Evolutionary conservation across 768 basidiomycete genomes (phyloP), one percentile per base, ranked within the genome.

Genomic region (Suillus spraguei): DNA sequence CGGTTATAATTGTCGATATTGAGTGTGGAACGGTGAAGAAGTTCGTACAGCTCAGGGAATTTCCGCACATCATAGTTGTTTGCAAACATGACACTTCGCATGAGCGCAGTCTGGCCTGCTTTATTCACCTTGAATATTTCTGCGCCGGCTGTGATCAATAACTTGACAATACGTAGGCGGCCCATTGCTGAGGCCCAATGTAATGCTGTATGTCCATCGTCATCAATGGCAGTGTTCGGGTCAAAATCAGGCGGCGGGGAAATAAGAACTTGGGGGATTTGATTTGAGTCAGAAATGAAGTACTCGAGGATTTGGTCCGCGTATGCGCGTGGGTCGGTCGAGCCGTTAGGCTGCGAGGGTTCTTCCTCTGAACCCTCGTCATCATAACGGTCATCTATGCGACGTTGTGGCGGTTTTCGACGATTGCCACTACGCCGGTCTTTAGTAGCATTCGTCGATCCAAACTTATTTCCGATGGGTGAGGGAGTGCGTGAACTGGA

Each of bases 101-200:
- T 99, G 49, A 99, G 80, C 1, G 97, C 91, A 16, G 97, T 99
- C 76, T 99, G 97, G 4, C 97, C 97, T 13, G 94, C 87, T 71
- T 91, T 93, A 80, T 99, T 99, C 67, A 96, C 95, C 68, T 92
- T 90, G 82, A 97, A 99, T 67, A 97, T 94, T 73, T 98, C 95
- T 16, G 97, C 97, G 22, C 96, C 95, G 4, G 96, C 92, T 0
- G 94, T 91, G 47, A 99, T 82, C 33, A 99, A 83, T 9, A 98
- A 82, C 74, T 98, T 98, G 69, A 99, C 95, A 65, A 99, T 91
- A 39, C 97, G 89, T 61, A 98, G 89, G 47, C 97, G 91, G 36
- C 97, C 97, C 97, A 99, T 98, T 13, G 97, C 97, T 70, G 94
- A 96, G 4, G 96, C 97, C 97, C 97, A 99, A 69, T 99, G 97